A percentile compares a stretch with the other conserved stretches of the same genome.
Conservation (phyloP, 108 stramenopile genomes). For the Nannochloropsis salina region DNA sequence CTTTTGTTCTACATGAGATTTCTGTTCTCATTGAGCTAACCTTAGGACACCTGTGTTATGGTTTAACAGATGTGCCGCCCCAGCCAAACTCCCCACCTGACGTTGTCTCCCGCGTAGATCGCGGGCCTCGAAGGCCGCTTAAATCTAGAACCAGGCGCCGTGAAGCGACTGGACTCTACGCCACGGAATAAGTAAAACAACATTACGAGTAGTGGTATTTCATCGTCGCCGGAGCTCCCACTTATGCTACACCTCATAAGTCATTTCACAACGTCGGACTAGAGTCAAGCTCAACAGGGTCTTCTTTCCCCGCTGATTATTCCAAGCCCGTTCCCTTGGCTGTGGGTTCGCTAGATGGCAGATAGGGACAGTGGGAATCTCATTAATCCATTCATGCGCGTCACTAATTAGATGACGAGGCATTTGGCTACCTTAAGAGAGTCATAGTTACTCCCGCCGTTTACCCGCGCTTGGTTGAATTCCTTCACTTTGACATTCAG, state of each 20-base stretch:
- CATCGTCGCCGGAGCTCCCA: conserved; percentile 82
- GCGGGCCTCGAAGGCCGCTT: conserved; percentile 45
- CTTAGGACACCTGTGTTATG: conserved; percentile 88
- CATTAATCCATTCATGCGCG: conserved; percentile 59
- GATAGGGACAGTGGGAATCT: conserved; percentile 83
- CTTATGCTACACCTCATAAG: conserved; percentile 95
- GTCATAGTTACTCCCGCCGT: conserved; percentile 81
- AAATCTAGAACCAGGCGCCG: conserved; percentile 33
- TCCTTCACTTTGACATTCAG: conserved; percentile 59
- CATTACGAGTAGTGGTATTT: conserved; percentile 96
- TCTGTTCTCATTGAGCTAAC: conserved; percentile 92
- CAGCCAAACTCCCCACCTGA: conserved; percentile 78
- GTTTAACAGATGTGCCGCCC: conserved; percentile 91
- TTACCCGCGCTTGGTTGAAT: conserved; percentile 58
- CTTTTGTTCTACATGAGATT: conserved; percentile 81
- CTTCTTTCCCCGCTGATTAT: conserved; percentile 71
- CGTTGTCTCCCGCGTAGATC: conserved; percentile 82
- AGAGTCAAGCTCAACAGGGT: conserved; percentile 97
- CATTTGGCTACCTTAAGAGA: conserved; percentile 94
- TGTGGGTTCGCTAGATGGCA: conserved; percentile 94
- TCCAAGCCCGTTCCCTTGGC: conserved; percentile 85
- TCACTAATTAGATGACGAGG: conserved; percentile 60
- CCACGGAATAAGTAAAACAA: conserved; percentile 92
- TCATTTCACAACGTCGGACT: conserved; percentile 94
- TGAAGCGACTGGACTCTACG: conserved; percentile 54